Evolutionary conservation across 2,329 filamentous ascomycete genomes (phyloP).

Genomic region (Venturia oleaginea): DNA sequence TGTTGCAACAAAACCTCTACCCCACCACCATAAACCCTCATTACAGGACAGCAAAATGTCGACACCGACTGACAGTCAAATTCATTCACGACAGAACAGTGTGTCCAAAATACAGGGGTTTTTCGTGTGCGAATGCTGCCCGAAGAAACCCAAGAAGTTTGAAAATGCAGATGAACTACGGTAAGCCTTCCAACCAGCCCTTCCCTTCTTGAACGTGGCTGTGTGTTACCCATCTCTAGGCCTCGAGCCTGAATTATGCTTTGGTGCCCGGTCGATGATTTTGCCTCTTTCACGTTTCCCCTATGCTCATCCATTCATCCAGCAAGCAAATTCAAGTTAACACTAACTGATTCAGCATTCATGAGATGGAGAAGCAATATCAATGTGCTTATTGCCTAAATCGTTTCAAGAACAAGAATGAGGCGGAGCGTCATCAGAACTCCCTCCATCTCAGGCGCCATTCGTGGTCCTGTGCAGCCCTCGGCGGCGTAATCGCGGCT

Average conservation of each 20-base stretch:
- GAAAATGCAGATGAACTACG: slow-evolving; percentile 73
- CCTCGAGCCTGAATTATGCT: neutral
- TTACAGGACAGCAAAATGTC: slow-evolving; percentile 36
- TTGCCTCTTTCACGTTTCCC: neutral
- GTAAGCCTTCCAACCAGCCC: slow-evolving; percentile 44
- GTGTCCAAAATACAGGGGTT: slow-evolving; percentile 45
- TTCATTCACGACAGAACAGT: slow-evolving; percentile 40
- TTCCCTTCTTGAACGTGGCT: neutral
- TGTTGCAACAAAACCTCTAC: slow-evolving; percentile 28
- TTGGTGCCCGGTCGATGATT: neutral
- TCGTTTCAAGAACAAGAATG: slow-evolving; percentile 98
- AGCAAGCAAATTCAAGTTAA: neutral
- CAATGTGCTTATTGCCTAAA: slow-evolving; percentile 88
- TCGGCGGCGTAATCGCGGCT: slow-evolving; percentile 63
- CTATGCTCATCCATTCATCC: too few species aligned
- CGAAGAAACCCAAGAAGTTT: slow-evolving; percentile 95
- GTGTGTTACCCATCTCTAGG: neutral
- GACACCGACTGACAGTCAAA: slow-evolving; percentile 26
- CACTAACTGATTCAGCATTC: slow-evolving; percentile 48
- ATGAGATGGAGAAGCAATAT: slow-evolving; percentile 95
- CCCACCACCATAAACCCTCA: slow-evolving; percentile 30
- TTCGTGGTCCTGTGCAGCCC: slow-evolving; percentile 92
- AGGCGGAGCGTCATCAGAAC: slow-evolving; percentile 92
- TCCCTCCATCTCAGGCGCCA: slow-evolving; percentile 85
- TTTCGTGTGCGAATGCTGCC: slow-evolving; percentile 86